Evolutionary conservation across 805 yeast species (phyloP).

Genomic region (Lachancea thermotolerans): DNA sequence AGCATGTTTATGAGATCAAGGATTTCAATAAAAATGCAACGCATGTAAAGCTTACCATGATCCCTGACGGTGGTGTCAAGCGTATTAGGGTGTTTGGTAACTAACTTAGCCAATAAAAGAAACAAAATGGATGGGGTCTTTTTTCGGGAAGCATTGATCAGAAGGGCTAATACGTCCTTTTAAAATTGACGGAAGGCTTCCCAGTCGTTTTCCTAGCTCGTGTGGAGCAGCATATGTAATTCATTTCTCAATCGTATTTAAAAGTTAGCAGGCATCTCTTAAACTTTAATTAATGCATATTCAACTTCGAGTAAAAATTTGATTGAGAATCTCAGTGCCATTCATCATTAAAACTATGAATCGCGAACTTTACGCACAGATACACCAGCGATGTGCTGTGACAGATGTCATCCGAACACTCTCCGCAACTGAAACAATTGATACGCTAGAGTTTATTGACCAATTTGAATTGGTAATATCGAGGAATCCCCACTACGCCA

Average conservation of each 20-base stretch:
- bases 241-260: too few species aligned
- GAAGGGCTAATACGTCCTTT: neutral
- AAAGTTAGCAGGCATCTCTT: too few species aligned
- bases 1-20: slow-evolving; percentile 47
- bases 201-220: too few species aligned
- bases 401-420: neutral
- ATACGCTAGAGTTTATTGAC: slow-evolving; percentile 10
- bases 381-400: slow-evolving; percentile 4
- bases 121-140: too few species aligned
- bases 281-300: too few species aligned
- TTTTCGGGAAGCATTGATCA: neutral
- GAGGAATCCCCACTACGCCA: slow-evolving; percentile 48
- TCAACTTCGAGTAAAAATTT: too few species aligned
- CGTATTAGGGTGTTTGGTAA: slow-evolving; percentile 76
- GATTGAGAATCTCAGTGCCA: too few species aligned
- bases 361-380: neutral
- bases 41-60: slow-evolving; percentile 73
- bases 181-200: neutral
- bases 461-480: slow-evolving; percentile 17
- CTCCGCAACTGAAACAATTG: neutral
- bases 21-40: slow-evolving; percentile 38
- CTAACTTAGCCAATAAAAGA: too few species aligned
- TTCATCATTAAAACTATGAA: too few species aligned
- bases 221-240: too few species aligned
- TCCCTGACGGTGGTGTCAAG: slow-evolving; percentile 97